Conservation (phyloP, 2,329 filamentous ascomycete species). For the Nemania sp. region DNA sequence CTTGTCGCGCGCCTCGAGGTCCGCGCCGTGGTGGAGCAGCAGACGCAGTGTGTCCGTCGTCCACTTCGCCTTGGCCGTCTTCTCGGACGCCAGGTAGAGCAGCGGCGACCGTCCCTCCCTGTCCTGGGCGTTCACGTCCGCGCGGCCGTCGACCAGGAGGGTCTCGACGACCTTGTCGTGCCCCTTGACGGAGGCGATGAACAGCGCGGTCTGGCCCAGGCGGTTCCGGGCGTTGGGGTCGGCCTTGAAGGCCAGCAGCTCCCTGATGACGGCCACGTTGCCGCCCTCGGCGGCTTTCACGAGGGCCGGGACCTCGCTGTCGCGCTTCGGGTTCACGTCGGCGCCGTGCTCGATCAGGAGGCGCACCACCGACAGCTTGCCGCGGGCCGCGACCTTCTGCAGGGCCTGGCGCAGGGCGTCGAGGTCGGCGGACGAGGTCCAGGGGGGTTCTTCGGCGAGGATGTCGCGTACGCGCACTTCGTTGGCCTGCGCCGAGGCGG, state of each 20-base stretch:
- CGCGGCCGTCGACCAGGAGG: slow-evolving; percentile 43
- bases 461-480: slow-evolving; percentile 45
- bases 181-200: slow-evolving; percentile 43
- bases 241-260: slow-evolving; percentile 42
- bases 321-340: slow-evolving; percentile 42
- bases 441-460: slow-evolving; percentile 42
- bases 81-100: slow-evolving; percentile 45
- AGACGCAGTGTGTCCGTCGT: slow-evolving; percentile 49
- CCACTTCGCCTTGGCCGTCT: slow-evolving; percentile 41
- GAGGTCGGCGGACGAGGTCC: slow-evolving; percentile 42
- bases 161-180: slow-evolving; percentile 41
- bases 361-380: slow-evolving; percentile 42
- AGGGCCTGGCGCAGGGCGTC: slow-evolving; percentile 45
- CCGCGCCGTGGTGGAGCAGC: slow-evolving; percentile 43
- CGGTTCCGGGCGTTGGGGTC: slow-evolving; percentile 43
- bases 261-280: slow-evolving; percentile 41
- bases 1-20: slow-evolving; percentile 48
- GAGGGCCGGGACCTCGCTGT: slow-evolving; percentile 44
- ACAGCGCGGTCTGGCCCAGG: slow-evolving; percentile 44
- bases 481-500: slow-evolving; percentile 45
- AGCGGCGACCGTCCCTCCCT: slow-evolving; percentile 45
- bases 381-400: slow-evolving; percentile 45
- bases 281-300: slow-evolving; percentile 46
- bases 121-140: slow-evolving; percentile 43
- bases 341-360: slow-evolving; percentile 47